These are phyloP conservation scores for Cokeromyces recurvatus DNA, from an alignment of 371 early-diverging fungal genomes.

Conservation along the genomic window DNA sequence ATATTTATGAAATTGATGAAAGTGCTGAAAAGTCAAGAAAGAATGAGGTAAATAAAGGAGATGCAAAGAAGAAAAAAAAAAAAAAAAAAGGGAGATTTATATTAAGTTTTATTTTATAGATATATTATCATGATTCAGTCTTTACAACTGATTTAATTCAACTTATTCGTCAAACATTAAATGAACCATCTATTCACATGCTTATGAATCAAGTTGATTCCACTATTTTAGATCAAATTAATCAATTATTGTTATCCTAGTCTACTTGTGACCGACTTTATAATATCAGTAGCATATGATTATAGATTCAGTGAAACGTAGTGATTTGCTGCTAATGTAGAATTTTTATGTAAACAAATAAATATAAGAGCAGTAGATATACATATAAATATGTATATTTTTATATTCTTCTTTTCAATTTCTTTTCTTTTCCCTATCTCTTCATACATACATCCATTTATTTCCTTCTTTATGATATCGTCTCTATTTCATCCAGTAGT, in stretches of 20 bases:
- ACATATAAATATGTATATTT: not conserved
- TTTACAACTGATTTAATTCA: conserved; percentile 52
- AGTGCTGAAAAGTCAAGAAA: conserved; percentile 48
- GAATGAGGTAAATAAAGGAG: conserved; percentile 28
- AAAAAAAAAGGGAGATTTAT: too few relatives aligned
- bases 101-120: conserved; percentile 15
- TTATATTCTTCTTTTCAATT: not conserved
- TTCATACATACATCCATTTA: too few relatives aligned
- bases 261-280: too few relatives aligned
- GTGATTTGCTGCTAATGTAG: too few relatives aligned
- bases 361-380: too few relatives aligned
- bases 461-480: conserved; percentile 6
- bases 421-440: not conserved
- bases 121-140: conserved; percentile 51
- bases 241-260: conserved; percentile 9
- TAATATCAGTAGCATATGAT: too few relatives aligned
- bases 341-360: too few relatives aligned
- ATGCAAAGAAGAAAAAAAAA: too few relatives aligned
- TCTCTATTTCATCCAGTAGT: conserved; percentile 14
- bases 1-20: conserved; percentile 49
- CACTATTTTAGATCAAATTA: conserved; percentile 39
- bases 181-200: conserved; percentile 23
- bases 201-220: conserved; percentile 48
- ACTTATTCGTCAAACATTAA: conserved; percentile 46
- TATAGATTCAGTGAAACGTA: too few relatives aligned